These are phyloP conservation scores for Aspergillus pseudotamarii DNA, from an alignment of 2,329 filamentous ascomycete species.

Conservation along the genomic window DNA sequence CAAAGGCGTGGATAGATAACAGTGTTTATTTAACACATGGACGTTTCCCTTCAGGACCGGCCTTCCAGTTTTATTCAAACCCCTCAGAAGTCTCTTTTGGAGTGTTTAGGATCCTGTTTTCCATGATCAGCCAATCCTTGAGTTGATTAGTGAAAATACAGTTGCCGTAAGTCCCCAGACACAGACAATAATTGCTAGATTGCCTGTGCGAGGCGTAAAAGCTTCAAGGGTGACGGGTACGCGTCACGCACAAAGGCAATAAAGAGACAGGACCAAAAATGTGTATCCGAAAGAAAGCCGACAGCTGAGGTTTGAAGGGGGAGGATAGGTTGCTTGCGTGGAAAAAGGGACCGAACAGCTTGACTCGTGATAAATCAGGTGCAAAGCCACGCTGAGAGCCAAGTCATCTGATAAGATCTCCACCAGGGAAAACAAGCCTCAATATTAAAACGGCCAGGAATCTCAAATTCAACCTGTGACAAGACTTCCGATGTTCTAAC, in stretches of 20 bases:
- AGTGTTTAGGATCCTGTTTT: not conserved
- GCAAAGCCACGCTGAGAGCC: not conserved
- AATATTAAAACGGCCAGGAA: not conserved
- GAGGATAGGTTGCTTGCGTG: not conserved
- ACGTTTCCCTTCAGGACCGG: not conserved
- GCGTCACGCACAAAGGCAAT: not conserved
- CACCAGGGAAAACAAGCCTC: not conserved
- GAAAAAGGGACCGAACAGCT: not conserved
- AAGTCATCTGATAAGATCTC: slow-evolving; percentile 10
- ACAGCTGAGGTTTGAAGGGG: not conserved
- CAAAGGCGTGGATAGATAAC: not conserved
- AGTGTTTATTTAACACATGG: not conserved
- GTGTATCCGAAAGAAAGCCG: not conserved
- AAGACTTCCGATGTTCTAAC: not conserved
- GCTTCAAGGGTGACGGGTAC: not conserved
- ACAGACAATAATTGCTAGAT: not conserved
- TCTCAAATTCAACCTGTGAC: not conserved
- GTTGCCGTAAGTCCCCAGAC: no score
- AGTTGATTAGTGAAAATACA: not conserved
- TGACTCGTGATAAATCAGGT: not conserved
- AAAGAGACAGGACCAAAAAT: slow-evolving; percentile 1
- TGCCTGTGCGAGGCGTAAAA: not conserved
- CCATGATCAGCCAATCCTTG: not conserved
- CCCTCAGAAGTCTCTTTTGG: not conserved
- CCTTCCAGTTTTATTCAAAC: not conserved